Conservation (phyloP, 2,329 filamentous ascomycete genomes). For the Colletotrichum liaoningense region DNA sequence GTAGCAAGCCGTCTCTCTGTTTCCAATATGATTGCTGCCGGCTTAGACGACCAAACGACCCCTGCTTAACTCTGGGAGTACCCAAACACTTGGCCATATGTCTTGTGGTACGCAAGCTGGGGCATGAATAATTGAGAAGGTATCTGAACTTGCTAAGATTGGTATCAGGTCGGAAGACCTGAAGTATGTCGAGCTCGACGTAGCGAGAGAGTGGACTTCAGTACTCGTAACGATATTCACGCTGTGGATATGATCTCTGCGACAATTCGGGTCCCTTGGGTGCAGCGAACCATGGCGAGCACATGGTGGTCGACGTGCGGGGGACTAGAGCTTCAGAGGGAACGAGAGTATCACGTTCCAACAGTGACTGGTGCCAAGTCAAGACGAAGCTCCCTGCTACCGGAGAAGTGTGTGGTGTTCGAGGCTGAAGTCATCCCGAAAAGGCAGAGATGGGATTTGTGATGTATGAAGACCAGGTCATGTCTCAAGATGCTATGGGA, state of each 20-base stretch:
- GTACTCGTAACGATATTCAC: background rate
- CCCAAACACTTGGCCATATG: too few relatives aligned
- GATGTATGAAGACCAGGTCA: background rate
- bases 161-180: too few relatives aligned
- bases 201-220: too few relatives aligned
- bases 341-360: background rate
- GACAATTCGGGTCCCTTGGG: background rate
- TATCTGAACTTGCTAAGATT: too few relatives aligned
- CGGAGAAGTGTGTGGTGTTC: background rate
- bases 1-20: background rate
- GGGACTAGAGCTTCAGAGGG: background rate
- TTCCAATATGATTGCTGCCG: background rate
- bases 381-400: background rate
- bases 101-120: too few relatives aligned
- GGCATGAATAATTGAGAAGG: too few relatives aligned
- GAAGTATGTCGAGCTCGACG: too few relatives aligned
- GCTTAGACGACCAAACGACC: too few relatives aligned
- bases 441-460: background rate
- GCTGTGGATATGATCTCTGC: background rate
- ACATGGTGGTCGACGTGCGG: background rate
- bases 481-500: slow-evolving; percentile 32
- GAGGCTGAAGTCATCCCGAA: background rate
- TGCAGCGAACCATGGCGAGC: background rate
- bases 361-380: background rate
- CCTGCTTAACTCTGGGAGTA: too few relatives aligned